Base-by-base conservation (phyloP, 345 rosid species). In the Fremontodendron californicum region DNA sequence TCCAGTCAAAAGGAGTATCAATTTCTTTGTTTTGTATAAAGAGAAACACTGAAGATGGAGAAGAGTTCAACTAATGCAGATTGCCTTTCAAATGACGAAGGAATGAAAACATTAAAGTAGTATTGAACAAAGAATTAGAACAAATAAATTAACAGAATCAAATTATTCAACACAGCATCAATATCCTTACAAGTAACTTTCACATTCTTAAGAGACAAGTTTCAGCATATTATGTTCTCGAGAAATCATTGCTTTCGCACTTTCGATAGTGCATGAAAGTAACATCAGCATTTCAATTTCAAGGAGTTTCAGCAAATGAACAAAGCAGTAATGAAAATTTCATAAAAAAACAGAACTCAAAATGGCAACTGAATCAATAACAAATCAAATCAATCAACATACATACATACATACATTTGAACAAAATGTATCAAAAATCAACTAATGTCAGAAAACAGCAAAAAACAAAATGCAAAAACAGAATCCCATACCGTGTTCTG, bases 401-500 rank as follows among this genome's bases (percentile, higher is more conserved):
- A n/a, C 21, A 23, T 55, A 40, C 29, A 66, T 42, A n/a, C 21
- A 23, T 55, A 42, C 7, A 58, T 21, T 37, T 57, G 16, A 49
- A 29, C 42, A 6, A 43, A 19, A 48, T 18, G 0, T 33, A 52
- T 11, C 16, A n/a, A 23, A 21, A 6, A 16, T 6, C 4, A 72
- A 35, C 2, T 10, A 51, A 3, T 40, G 45, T 25, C n/a, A 35
- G 3, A 77, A 42, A 69, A 65, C 2, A 2, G 2, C 11, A 48
- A 3, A 4, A 45, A 45, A 9, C 4, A 25, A 13, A 31, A 42
- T 6, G 23, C 8, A 54, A 19, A 9, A 0, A 7, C 12, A 45
- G 2, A 71, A 69, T 74, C 29, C 7, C 16, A 4, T 86, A 96
- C 98, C 75, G 99, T 96, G 93, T 96, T 96, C 86, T 96, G 98